Evolutionary conservation across 768 basidiomycete species (phyloP).

Genomic region (Lanmaoa rubissima): DNA sequence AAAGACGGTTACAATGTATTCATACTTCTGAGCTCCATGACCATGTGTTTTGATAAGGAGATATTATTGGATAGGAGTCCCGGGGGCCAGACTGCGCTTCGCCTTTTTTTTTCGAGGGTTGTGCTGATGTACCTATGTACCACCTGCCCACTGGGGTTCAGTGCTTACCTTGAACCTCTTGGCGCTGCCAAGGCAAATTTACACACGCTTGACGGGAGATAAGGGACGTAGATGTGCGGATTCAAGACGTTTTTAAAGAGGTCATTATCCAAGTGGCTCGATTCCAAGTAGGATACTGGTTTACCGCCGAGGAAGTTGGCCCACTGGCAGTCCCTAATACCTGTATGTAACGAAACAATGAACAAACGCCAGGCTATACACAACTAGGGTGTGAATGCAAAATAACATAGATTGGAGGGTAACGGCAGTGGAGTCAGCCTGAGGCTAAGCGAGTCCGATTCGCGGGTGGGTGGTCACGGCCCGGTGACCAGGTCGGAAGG

Average conservation of each 20-base stretch:
- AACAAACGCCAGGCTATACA: not conserved
- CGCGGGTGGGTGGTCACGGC: too few species aligned
- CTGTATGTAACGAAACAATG: not conserved
- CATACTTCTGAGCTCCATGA: slow-evolving; percentile 1
- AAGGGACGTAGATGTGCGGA: not conserved
- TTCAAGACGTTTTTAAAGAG: not conserved
- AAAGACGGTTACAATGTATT: slow-evolving; percentile 14
- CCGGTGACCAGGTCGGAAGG: too few species aligned
- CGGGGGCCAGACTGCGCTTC: not conserved
- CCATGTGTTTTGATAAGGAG: slow-evolving; percentile 19
- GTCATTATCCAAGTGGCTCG: not conserved
- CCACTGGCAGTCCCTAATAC: not conserved
- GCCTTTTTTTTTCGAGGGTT: not conserved
- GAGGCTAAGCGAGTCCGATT: too few species aligned
- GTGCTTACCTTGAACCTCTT: not conserved
- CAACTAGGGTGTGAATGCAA: too few species aligned
- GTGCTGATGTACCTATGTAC: slow-evolving; percentile 8
- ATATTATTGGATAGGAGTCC: slow-evolving; percentile 19
- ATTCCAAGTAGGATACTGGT: not conserved
- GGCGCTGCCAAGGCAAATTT: not conserved
- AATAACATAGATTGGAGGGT: too few species aligned
- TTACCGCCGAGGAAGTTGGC: not conserved
- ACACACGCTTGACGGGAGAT: not conserved
- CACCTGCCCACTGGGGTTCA: not conserved
- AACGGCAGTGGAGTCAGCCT: too few species aligned